Evolutionary conservation across 805 yeast genomes (phyloP).

Genomic region (Saccharomyces jurei): DNA sequence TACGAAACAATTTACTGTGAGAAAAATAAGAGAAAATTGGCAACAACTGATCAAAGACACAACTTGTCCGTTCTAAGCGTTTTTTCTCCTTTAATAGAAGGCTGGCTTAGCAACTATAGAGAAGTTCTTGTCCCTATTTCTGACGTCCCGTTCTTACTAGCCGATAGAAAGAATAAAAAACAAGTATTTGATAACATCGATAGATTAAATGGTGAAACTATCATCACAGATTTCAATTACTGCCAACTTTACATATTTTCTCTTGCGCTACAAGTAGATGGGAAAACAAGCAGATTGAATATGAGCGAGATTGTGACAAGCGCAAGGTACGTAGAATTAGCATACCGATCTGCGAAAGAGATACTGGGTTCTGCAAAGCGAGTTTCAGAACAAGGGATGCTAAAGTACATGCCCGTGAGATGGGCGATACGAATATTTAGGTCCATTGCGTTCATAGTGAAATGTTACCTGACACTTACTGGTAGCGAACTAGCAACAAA

Average conservation of each 20-base stretch:
- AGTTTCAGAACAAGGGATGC: slow-evolving; percentile 53
- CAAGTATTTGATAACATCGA: slow-evolving; percentile 29
- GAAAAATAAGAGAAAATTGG: slow-evolving; percentile 39
- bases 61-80: slow-evolving; percentile 65
- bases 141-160: slow-evolving; percentile 25
- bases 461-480: slow-evolving; percentile 65
- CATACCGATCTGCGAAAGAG: slow-evolving; percentile 78
- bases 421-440: slow-evolving; percentile 83
- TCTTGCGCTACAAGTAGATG: slow-evolving; percentile 54
- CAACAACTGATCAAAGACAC: slow-evolving; percentile 45
- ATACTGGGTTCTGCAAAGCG: slow-evolving; percentile 62
- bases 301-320: slow-evolving; percentile 64
- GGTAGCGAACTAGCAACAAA: slow-evolving; percentile 27
- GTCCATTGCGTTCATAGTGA: slow-evolving; percentile 84
- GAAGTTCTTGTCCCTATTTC: slow-evolving; percentile 43
- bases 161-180: slow-evolving; percentile 24
- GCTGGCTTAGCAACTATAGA: slow-evolving; percentile 65
- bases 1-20: slow-evolving; percentile 75
- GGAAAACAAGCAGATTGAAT: slow-evolving; percentile 34
- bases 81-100: slow-evolving; percentile 66
- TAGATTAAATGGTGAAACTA: slow-evolving; percentile 54
- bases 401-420: slow-evolving; percentile 80
- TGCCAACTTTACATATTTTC: slow-evolving; percentile 79
- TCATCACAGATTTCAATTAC: slow-evolving; percentile 77
- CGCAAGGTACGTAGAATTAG: slow-evolving; percentile 71